Percentiles rank a stretch among this genome's conserved stretches.
Conservation (phyloP, 2,329 filamentous ascomycete genomes). For the Trichoderma endophyticum region DNA sequence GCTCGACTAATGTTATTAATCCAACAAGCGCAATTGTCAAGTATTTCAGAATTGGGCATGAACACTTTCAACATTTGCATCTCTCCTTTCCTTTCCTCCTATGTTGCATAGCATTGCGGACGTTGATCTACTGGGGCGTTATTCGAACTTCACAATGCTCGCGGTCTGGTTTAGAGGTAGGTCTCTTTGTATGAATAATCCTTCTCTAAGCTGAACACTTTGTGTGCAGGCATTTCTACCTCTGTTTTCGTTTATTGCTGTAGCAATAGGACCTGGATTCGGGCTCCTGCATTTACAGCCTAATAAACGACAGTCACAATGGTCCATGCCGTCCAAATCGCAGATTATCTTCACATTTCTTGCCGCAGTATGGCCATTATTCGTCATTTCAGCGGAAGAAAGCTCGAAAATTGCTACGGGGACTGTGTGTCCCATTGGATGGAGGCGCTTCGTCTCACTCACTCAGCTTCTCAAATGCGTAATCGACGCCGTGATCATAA, state of each 20-base stretch:
- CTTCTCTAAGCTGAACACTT: neutral
- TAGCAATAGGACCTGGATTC: neutral
- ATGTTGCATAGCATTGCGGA: slow-evolving; percentile 15
- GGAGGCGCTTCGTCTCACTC: slow-evolving; percentile 11
- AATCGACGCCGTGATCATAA: slow-evolving; percentile 33
- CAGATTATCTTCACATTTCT: slow-evolving; percentile 18
- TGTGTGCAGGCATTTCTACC: slow-evolving; percentile 32
- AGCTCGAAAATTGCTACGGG: slow-evolving; percentile 17
- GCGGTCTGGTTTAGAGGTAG: slow-evolving; percentile 32
- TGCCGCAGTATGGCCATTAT: slow-evolving; percentile 33
- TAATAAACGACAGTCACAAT: slow-evolving; percentile 17
- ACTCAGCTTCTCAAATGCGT: slow-evolving; percentile 27
- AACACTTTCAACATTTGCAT: neutral
- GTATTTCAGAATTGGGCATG: neutral
- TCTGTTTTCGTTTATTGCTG: neutral
- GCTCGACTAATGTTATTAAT: neutral
- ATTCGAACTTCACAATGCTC: slow-evolving; percentile 34
- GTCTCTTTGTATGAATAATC: neutral
- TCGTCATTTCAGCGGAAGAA: slow-evolving; percentile 21
- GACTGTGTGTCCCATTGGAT: slow-evolving; percentile 21
- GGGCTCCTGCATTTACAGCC: neutral
- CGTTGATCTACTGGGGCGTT: slow-evolving; percentile 31
- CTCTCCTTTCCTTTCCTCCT: slow-evolving; percentile 4
- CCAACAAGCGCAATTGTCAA: neutral
- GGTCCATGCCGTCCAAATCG: slow-evolving; percentile 25